Evolutionary conservation across 352 stramenopile species (phyloP), one percentile per base, ranked within the genome.

Genomic region (Globisporangium viniferum): DNA sequence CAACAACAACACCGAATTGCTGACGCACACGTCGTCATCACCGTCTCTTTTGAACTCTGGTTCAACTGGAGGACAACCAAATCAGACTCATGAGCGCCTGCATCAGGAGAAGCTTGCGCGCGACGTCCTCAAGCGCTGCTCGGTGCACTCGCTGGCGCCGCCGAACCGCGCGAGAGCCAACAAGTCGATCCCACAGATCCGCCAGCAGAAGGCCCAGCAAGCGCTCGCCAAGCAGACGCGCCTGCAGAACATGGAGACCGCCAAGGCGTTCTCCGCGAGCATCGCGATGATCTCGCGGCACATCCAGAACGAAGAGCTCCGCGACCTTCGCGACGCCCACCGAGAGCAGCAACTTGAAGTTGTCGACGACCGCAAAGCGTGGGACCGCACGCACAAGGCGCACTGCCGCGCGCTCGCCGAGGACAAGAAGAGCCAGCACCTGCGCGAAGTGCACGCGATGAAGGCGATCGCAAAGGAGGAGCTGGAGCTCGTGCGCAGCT

Each of bases 261-360:
- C 80, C n/a, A 79, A 75, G 22, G 81, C 77, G 2, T 93, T 93
- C 62, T 79, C 74, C 3, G 66, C 82, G 41, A 91, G 82, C 67
- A 78, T 93, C 22, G 83, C 82, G 6, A 92, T 92, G 82, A 92
- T 93, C 36, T 89, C 81, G 24, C 81, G 82, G 2, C 83, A 93
- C 57, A 78, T 90, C 1, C 82, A 93, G 49, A 77, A 91, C 62
- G 81, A 91, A 67, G 80, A 90, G 68, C 68, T 89, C 0, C 78
- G 67, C 2, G 79, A 91, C 66, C 46, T 84, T 15, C 75, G 79
- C 2, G 75, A 86, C 6, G 70, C 72, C 18, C 66, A 80, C 8
- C 58, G 69, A 33, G 80, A 90, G 20, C 66, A 66, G 33, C 74
- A 91, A 66, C 67, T 82, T 51, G 73, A 75, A 36, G 59, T 75